Evolutionary conservation across 345 rosid species (phyloP), one percentile per base, ranked within the genome.

Genomic region (Eucalyptus marginata): DNA sequence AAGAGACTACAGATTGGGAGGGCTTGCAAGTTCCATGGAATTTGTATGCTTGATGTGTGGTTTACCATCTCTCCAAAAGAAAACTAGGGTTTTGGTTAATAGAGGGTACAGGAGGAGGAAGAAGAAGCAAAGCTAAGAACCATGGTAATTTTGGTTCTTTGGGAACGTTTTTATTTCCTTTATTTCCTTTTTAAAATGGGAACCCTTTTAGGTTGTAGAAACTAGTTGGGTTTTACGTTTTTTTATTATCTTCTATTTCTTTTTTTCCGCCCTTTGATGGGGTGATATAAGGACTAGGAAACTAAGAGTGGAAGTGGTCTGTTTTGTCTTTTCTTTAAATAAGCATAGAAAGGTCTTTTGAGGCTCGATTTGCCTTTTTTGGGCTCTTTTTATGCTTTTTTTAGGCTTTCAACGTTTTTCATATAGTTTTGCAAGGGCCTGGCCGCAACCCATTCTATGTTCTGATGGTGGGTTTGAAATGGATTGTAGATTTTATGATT

Each of bases 21-120:
- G 50, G 93, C 85, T 90, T 88, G 58, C 93, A 90, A 87, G 88
- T 88, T 89, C 94, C 95, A 86, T 93, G 93, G 95, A 90, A 87
- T 88, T 89, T 91, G 91, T 90, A 20, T 85, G 87, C 43, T 88
- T 66, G 62, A 76, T 16, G 12, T 20, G 84, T 76, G 84, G 47
- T 40, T 76, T 47, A 40, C 47, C 5, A 20, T 76, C 29, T 40
- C 84, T 25, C 1, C 47, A 17, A 71, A 33, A 71, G 81, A 10
- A 33, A 33, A 71, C 1, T 17, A 1, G 81, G 44, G 25, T 17
- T 68, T 33, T 33, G 81, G 81, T 33, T 16, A 3, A 71, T 3
- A 9, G 80, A 16, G 80, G 44, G 47, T 76, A 20, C 84, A 11
- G 44, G 81, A 68, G 44, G 83, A 76, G 47, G 47, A 76, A 40